Conservation (phyloP, 2,329 filamentous ascomycete genomes). For the Colletotrichum sp. region DNA sequence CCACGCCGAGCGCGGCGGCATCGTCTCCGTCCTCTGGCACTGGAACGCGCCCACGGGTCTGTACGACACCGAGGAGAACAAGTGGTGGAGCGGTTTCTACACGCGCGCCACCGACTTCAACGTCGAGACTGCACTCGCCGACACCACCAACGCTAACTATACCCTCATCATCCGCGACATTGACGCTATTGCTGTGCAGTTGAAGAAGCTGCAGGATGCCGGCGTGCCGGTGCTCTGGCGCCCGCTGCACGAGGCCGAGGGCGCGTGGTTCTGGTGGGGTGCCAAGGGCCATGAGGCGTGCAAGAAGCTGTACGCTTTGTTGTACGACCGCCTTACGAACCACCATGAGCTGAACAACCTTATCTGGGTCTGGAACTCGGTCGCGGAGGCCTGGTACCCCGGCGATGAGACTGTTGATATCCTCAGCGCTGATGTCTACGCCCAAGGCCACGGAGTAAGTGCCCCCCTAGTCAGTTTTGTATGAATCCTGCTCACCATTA, state of each 20-base stretch:
- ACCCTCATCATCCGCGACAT: slow-evolving; percentile 50
- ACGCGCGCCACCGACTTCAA: slow-evolving; percentile 54
- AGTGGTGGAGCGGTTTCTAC: slow-evolving; percentile 57
- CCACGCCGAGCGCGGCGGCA: slow-evolving; percentile 46
- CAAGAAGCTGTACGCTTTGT: slow-evolving; percentile 46
- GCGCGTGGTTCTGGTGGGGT: slow-evolving; percentile 59
- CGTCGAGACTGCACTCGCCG: slow-evolving; percentile 42
- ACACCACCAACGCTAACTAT: slow-evolving; percentile 50
- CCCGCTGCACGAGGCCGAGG: slow-evolving; percentile 55
- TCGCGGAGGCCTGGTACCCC: slow-evolving; percentile 50
- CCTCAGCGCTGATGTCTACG: slow-evolving; percentile 50
- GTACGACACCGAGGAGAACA: slow-evolving; percentile 48
- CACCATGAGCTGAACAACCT: slow-evolving; percentile 51
- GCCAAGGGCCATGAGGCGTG: slow-evolving; percentile 48
- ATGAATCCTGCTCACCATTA: too few species aligned
- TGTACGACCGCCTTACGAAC: slow-evolving; percentile 49
- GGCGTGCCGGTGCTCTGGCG: slow-evolving; percentile 51
- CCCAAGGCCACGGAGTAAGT: slow-evolving; percentile 46
- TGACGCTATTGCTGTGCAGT: slow-evolving; percentile 48
- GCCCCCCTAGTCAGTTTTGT: too few species aligned
- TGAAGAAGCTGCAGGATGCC: slow-evolving; percentile 46
- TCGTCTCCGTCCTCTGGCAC: slow-evolving; percentile 53
- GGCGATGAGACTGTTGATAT: slow-evolving; percentile 50
- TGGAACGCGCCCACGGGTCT: slow-evolving; percentile 51
- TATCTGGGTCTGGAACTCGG: slow-evolving; percentile 56